Conservation (phyloP, 768 basidiomycete species). For the Chalciporus piperatus region DNA sequence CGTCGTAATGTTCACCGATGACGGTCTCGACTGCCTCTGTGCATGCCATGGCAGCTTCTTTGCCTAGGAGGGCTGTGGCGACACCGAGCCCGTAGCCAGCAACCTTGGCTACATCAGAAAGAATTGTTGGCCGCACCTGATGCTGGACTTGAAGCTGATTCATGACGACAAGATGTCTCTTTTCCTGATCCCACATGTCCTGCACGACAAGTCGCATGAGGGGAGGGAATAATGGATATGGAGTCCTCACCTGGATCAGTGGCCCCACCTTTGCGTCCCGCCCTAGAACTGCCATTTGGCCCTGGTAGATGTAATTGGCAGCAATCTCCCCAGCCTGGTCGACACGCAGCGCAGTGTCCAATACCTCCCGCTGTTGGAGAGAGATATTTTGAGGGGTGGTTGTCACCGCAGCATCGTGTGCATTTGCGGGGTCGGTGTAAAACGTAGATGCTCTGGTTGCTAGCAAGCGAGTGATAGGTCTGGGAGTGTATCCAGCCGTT, state of each 20-base stretch:
- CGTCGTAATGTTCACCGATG: constrained; percentile 97
- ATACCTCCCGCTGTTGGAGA: constrained; percentile 41
- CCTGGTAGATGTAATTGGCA: constrained; percentile 93
- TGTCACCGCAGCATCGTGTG: constrained; percentile 40
- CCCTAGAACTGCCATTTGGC: constrained; percentile 76
- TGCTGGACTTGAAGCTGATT: constrained; percentile 84
- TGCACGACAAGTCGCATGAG: constrained; percentile 29
- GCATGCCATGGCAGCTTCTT: constrained; percentile 96
- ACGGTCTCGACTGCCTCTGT: constrained; percentile 98
- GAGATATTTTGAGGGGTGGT: constrained; percentile 58
- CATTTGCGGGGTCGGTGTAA: constrained; percentile 43
- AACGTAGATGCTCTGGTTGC: constrained; percentile 42
- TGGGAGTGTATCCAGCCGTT: constrained; percentile 8
- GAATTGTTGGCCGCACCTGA: constrained; percentile 74
- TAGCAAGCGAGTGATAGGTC: constrained; percentile 18
- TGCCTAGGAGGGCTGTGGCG: constrained; percentile 82
- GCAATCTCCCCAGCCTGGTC: constrained; percentile 97
- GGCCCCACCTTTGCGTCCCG: constrained; percentile 52
- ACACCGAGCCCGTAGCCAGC: constrained; percentile 87
- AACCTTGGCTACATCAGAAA: constrained; percentile 82
- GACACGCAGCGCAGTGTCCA: constrained; percentile 77
- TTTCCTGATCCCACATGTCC: constrained; percentile 99
- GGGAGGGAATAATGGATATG: background rate
- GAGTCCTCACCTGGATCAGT: constrained; percentile 66
- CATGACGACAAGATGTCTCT: constrained; percentile 86